Conservation (phyloP, 2,329 filamentous ascomycete genomes). For the Helicocarpus griseus region DNA sequence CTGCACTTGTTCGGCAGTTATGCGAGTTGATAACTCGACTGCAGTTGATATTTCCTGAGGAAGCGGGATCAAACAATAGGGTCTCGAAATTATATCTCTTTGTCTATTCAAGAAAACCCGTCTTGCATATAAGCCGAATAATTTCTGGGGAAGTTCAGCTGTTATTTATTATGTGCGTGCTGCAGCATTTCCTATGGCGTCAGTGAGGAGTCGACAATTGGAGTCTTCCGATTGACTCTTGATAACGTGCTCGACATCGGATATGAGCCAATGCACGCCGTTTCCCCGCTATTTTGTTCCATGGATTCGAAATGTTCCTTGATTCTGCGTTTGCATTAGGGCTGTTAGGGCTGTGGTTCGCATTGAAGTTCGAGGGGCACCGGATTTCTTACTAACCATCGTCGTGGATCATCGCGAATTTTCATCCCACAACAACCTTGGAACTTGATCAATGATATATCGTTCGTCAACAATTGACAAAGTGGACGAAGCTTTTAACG, state of each 20-base stretch:
- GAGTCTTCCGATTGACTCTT: background rate
- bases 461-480: too few species aligned
- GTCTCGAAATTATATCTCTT: too few species aligned
- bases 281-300: too few species aligned
- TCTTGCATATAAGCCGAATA: background rate
- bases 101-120: background rate
- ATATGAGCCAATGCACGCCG: background rate
- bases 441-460: too few species aligned
- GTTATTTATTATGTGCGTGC: background rate
- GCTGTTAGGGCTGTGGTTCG: too few species aligned
- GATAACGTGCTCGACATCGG: background rate
- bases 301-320: background rate
- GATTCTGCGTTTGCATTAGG: background rate
- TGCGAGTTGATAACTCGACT: background rate
- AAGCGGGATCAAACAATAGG: too few species aligned
- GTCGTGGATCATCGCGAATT: background rate
- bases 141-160: background rate
- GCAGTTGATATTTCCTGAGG: background rate
- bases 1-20: conserved; percentile 12
- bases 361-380: too few species aligned
- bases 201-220: background rate
- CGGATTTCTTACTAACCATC: too few species aligned
- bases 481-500: background rate
- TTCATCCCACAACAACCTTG: background rate
- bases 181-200: background rate